phyloP scores from a whole-genome alignment of 2,329 filamentous ascomycete species.

The Colletotrichum sp. region DNA sequence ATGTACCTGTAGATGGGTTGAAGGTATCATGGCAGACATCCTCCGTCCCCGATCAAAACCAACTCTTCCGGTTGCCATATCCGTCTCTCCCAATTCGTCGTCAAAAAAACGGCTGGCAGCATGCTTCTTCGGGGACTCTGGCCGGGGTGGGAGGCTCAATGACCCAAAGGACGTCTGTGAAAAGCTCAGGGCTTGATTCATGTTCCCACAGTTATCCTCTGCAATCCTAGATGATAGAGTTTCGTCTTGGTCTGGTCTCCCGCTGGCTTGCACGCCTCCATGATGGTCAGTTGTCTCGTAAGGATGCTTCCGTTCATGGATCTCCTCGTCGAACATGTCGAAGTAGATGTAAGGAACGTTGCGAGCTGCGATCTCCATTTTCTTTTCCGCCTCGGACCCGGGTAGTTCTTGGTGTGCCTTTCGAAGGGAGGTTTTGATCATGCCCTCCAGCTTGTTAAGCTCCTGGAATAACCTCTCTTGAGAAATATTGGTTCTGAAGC shows the following conservation, averaged over 20 bases:
- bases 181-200: background rate
- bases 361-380: no score
- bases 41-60: background rate
- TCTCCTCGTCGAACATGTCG: no score
- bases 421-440: no score
- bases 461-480: no score
- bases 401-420: no score
- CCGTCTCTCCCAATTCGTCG: background rate
- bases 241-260: background rate
- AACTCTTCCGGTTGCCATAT: background rate
- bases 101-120: background rate
- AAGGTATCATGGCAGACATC: background rate
- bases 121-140: background rate
- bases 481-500: no score
- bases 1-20: background rate
- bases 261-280: background rate
- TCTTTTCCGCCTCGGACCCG: no score
- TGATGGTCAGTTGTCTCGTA: no score
- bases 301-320: no score
- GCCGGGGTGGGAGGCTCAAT: background rate
- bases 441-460: no score
- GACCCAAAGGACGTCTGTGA: background rate
- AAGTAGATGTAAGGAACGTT: background rate
- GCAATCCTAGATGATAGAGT: background rate
- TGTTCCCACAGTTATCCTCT: background rate